A percentile compares a stretch with the other conserved stretches of the same genome.
phyloP scores from a whole-genome alignment of 164 flowering plant species.

The Tetracentron sinense region DNA sequence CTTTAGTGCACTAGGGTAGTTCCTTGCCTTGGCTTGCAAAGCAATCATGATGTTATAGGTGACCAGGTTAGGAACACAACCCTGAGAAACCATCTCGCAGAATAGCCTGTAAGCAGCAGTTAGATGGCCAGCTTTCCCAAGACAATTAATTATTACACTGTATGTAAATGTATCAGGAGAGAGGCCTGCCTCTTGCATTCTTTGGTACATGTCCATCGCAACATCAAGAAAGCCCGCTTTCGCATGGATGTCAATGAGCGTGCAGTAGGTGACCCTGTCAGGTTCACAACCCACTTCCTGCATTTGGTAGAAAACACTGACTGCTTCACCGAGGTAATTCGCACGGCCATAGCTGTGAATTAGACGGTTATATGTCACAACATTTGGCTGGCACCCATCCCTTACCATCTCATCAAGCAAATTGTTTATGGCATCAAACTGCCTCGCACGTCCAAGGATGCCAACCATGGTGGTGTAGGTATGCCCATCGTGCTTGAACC shows the following conservation, averaged over 20 bases:
- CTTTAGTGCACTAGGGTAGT: conserved; percentile 63
- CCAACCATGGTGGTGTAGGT: conserved; percentile 98
- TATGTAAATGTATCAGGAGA: conserved; percentile 96
- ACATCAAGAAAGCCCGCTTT: conserved; percentile 92
- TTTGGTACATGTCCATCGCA: conserved; percentile 79
- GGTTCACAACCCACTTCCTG: conserved; percentile 69
- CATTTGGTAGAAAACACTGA: conserved; percentile 70
- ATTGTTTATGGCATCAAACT: conserved; percentile 58
- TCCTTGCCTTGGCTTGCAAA: conserved; percentile 88
- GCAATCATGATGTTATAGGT: conserved; percentile 97
- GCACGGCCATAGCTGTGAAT: conserved; percentile 97
- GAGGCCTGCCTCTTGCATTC: conserved; percentile 83
- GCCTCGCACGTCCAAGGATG: conserved; percentile 78
- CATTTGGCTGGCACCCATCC: conserved; percentile 88
- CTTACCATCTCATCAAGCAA: conserved; percentile 78
- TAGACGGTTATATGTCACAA: conserved; percentile 89
- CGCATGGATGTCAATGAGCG: conserved; percentile 96
- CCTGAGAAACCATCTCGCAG: conserved; percentile 81
- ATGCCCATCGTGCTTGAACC: conserved; percentile 93
- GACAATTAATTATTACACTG: conserved; percentile 94
- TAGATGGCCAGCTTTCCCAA: conserved; percentile 91
- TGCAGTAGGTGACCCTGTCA: conserved; percentile 91
- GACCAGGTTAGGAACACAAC: conserved; percentile 81
- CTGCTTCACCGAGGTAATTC: conserved; percentile 68
- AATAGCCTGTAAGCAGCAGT: conserved; percentile 68